Conservation (phyloP, 345 rosid species). For the Jatropha curcas region DNA sequence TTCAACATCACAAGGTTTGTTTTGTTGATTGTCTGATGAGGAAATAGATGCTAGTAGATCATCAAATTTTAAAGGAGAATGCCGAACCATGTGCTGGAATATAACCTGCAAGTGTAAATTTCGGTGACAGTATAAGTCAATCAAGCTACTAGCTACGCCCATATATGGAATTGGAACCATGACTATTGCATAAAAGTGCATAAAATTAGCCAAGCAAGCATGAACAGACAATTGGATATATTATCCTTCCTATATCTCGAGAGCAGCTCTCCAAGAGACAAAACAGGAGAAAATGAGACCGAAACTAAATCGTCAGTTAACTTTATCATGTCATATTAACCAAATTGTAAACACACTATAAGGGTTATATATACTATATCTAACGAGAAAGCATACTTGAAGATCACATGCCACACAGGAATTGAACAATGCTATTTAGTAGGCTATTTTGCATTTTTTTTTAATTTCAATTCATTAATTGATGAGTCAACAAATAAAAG, state of each 20-base stretch:
- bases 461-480: neutral
- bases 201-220: neutral
- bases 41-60: constrained; percentile 59
- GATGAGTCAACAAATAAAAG: neutral
- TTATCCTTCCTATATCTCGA: neutral
- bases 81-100: constrained; percentile 76
- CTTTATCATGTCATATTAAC: neutral
- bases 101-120: constrained; percentile 56
- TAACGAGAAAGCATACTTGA: neutral
- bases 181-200: neutral
- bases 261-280: neutral
- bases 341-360: neutral
- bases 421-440: neutral
- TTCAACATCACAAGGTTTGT: constrained; percentile 53
- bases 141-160: neutral
- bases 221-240: neutral
- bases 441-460: no score
- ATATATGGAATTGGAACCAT: neutral
- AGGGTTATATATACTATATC: neutral
- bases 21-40: constrained; percentile 49
- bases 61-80: constrained; percentile 73
- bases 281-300: neutral
- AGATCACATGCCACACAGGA: neutral
- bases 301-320: neutral
- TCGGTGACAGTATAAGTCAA: neutral